Conservation (phyloP, 192 early-diverging fungal genomes). For the Powellomyces hirtus region DNA sequence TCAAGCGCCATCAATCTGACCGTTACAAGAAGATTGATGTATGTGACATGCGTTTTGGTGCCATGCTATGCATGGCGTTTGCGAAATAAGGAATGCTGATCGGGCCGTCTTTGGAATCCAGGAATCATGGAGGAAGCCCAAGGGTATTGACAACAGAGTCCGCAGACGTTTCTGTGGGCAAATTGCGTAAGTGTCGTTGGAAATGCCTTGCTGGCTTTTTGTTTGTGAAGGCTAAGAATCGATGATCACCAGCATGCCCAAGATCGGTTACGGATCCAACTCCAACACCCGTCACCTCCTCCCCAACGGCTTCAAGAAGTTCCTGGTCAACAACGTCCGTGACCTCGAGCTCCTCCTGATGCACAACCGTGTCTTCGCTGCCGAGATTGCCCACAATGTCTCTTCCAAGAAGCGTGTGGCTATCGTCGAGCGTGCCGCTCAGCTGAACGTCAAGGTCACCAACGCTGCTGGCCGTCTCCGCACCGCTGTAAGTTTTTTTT, state of each 20-base stretch:
- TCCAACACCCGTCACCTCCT: slow-evolving; percentile 93
- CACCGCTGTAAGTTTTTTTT: slow-evolving; percentile 32
- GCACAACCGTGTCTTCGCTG: slow-evolving; percentile 99
- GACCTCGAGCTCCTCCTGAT: slow-evolving; percentile 97
- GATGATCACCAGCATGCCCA: slow-evolving; percentile 86
- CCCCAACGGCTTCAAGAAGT: slow-evolving; percentile 99
- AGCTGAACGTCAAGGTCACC: slow-evolving; percentile 94
- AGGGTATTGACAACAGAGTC: slow-evolving; percentile 99
- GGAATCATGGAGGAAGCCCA: slow-evolving; percentile 98
- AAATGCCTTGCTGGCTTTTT: too few species aligned
- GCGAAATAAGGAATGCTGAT: slow-evolving; percentile 60
- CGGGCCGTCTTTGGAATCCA: slow-evolving; percentile 31
- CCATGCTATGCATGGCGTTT: slow-evolving; percentile 99
- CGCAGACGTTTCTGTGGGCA: slow-evolving; percentile 98
- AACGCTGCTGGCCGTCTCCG: slow-evolving; percentile 86
- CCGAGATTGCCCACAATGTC: slow-evolving; percentile 98
- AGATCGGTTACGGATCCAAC: slow-evolving; percentile 99
- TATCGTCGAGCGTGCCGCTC: slow-evolving; percentile 91
- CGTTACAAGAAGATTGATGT: slow-evolving; percentile 94
- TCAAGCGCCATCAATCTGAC: slow-evolving; percentile 98
- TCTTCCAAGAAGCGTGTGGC: slow-evolving; percentile 88
- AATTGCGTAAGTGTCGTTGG: slow-evolving; percentile 49
- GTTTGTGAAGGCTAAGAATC: too few species aligned
- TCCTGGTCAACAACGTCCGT: slow-evolving; percentile 83
- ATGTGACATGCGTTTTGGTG: slow-evolving; percentile 87